These are phyloP conservation scores for Chlamydomonas incerta DNA, from an alignment of 139 green algal species.

Conservation along the genomic window DNA sequence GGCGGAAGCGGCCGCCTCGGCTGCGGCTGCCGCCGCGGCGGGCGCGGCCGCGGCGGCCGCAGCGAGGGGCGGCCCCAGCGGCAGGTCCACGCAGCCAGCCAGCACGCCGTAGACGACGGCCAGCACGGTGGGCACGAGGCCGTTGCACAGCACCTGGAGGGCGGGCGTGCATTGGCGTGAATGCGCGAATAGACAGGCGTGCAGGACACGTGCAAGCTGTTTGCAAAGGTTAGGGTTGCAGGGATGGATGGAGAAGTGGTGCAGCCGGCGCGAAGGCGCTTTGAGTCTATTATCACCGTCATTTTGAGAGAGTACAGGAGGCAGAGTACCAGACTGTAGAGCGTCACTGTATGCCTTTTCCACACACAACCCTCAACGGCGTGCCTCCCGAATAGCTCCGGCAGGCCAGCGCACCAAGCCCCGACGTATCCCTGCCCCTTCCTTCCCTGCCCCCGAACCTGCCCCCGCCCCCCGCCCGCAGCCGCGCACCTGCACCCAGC, in stretches of 20 bases:
- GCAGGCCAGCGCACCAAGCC: too few species aligned
- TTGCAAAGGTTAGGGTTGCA: not conserved
- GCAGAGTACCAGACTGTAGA: too few species aligned
- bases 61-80: conserved; percentile 40
- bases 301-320: too few species aligned
- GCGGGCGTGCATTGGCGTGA: too few species aligned
- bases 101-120: conserved; percentile 67
- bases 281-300: too few species aligned
- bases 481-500: conserved; percentile 81
- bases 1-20: conserved; percentile 43
- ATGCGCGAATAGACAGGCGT: not conserved
- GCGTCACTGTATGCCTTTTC: too few species aligned
- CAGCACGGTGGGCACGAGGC: conserved; percentile 63
- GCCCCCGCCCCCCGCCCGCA: not conserved
- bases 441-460: not conserved
- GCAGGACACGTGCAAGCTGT: too few species aligned
- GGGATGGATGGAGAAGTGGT: not conserved
- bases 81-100: conserved; percentile 69
- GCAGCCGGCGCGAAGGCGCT: too few species aligned
- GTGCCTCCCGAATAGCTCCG: too few species aligned
- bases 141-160: conserved; percentile 70
- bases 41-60: not conserved
- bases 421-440: not conserved
- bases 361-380: too few species aligned
- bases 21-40: not conserved